Evolutionary conservation across 164 flowering plant genomes (phyloP).

Genomic region (Pachysandra terminalis): DNA sequence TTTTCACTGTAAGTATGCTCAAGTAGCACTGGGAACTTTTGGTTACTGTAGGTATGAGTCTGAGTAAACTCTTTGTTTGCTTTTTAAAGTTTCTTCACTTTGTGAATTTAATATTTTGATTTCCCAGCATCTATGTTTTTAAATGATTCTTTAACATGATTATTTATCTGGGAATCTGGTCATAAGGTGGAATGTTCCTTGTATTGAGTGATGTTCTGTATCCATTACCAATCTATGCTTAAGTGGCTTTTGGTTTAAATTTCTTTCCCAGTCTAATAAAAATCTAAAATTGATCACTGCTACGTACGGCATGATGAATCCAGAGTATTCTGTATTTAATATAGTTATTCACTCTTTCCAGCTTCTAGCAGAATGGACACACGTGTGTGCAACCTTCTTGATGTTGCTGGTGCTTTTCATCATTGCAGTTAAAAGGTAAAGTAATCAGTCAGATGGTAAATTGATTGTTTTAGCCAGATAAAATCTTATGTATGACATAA

Average conservation of each 20-base stretch:
- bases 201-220: neutral
- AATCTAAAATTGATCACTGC: too few species aligned
- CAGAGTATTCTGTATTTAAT: neutral
- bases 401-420: constrained; percentile 30
- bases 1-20: constrained; percentile 63
- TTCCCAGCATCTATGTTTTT: neutral
- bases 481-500: neutral
- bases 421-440: constrained; percentile 48
- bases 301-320: neutral
- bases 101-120: neutral
- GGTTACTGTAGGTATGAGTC: constrained; percentile 1
- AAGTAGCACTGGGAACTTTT: neutral
- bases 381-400: constrained; percentile 33
- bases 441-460: neutral
- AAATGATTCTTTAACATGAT: neutral
- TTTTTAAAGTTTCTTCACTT: neutral
- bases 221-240: too few species aligned
- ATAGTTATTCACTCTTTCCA: constrained; percentile 24
- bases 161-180: neutral
- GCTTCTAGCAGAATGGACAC: constrained; percentile 74
- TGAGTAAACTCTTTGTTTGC: neutral
- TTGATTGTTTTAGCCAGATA: neutral
- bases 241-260: neutral
- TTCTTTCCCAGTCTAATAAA: neutral
- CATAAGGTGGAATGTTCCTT: neutral